Conservation (phyloP, 2,329 filamentous ascomycete genomes). For the Coleophoma eucalyptorum region DNA sequence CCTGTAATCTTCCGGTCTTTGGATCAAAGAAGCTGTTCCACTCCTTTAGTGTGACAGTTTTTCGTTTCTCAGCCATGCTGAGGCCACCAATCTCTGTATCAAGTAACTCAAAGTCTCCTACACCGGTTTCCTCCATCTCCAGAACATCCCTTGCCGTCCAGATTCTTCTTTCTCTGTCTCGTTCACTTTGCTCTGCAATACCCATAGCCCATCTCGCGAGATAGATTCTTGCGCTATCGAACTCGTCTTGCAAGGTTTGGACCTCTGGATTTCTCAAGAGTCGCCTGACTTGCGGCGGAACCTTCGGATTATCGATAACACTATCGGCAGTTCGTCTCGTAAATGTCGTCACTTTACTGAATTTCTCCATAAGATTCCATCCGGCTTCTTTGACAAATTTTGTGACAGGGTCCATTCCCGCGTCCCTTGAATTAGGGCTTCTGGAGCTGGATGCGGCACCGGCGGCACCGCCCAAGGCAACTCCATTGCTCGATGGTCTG, state of each 20-base stretch:
- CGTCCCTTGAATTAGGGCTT: constrained; percentile 45
- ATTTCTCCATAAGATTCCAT: constrained; percentile 95
- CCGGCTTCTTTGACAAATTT: constrained; percentile 93
- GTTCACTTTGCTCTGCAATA: constrained; percentile 93
- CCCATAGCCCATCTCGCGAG: constrained; percentile 98
- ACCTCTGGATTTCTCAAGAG: constrained; percentile 90
- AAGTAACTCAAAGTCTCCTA: constrained; percentile 93
- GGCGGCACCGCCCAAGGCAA: constrained; percentile 30
- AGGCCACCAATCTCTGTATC: constrained; percentile 72
- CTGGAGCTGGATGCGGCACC: constrained; percentile 31
- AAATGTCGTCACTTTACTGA: constrained; percentile 96
- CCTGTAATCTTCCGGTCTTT: constrained; percentile 65
- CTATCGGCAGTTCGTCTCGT: constrained; percentile 89
- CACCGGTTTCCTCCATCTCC: constrained; percentile 89
- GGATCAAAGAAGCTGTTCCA: constrained; percentile 90
- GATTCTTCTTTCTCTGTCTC: constrained; percentile 78
- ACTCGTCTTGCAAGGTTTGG: constrained; percentile 92
- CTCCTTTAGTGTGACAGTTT: constrained; percentile 74
- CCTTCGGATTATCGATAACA: constrained; percentile 82
- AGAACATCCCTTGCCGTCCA: constrained; percentile 93
- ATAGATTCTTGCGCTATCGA: constrained; percentile 92
- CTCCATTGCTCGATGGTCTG: constrained; percentile 28
- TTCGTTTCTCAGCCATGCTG: constrained; percentile 72
- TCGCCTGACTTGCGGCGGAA: constrained; percentile 83
- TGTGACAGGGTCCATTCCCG: constrained; percentile 85